Base-by-base conservation (phyloP, 2,329 filamentous ascomycete genomes). In the Spiromastix sp. region DNA sequence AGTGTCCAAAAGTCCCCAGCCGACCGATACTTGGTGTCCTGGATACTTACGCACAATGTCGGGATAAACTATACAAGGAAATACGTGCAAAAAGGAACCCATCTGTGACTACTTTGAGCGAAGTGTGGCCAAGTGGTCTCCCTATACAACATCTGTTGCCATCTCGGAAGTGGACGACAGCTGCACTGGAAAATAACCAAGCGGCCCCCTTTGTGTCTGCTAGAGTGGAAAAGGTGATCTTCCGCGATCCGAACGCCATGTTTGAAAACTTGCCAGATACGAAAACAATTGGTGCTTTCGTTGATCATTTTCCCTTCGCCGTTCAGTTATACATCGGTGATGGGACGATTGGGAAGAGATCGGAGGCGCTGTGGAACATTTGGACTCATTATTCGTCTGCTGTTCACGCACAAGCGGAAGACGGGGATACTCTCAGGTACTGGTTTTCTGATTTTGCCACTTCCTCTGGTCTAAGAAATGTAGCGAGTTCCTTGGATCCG, bases 381-480 rank as follows among this genome's bases (percentile, higher is more conserved):
- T 42, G 40, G 39, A 28, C 37, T n/a, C 30, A 42, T 34, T 42
- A 42, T 32, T n/a, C n/a, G n/a, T n/a, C n/a, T n/a, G n/a, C n/a
- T n/a, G n/a, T n/a, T n/a, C n/a, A n/a, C n/a, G n/a, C n/a, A n/a
- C n/a, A n/a, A n/a, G n/a, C n/a, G n/a, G n/a, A n/a, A n/a, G n/a
- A n/a, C n/a, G n/a, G n/a, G n/a, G n/a, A n/a, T n/a, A n/a, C n/a
- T n/a, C n/a, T n/a, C n/a, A n/a, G n/a, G n/a, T n/a, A n/a, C n/a
- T n/a, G n/a, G n/a, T n/a, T n/a, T n/a, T n/a, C n/a, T n/a, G n/a
- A n/a, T n/a, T n/a, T n/a, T n/a, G n/a, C n/a, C n/a, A n/a, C n/a
- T n/a, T n/a, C n/a, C n/a, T n/a, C n/a, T n/a, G n/a, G n/a, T n/a
- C n/a, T n/a, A n/a, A n/a, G n/a, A n/a, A n/a, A n/a, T n/a, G n/a